Base-by-base conservation (phyloP, 1,284 basidiomycete genomes). In the Cerioporus squamosus region DNA sequence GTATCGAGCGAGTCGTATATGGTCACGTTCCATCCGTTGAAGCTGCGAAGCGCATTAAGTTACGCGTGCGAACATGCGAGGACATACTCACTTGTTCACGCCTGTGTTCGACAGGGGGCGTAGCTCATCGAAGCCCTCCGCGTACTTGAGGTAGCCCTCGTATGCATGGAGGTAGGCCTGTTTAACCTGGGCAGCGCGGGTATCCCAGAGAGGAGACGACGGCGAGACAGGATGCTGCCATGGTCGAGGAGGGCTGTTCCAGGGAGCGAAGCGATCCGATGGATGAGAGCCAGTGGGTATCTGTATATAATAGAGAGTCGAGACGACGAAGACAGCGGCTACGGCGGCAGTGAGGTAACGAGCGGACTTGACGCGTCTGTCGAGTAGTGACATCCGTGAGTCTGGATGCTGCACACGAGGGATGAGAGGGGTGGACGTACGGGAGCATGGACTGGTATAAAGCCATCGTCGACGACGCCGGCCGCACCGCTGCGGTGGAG, bases 11-110 rank as follows among this genome's bases (percentile, higher is more conserved):
- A 85, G 68, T 94, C 93, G 60, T 93, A 82, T 51, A 88, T 82
- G 1, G 90, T 90, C 0, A 95, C 88, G 14, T 93, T 94, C 95
- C 95, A 97, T 8, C 91, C 87, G 68, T 90, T 90, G 70, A 90
- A 88, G 56, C 89, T 90, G 62, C 33, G 33, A 2, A 36, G 6
- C 8, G 33, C 33, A 10, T 36, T 10, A 36, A n/a, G 43, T 8
- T 15, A 53, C 8, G 29, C 8, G 47, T 58, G 44, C 57, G n/a
- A 5, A 18, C 14, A 29, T 18, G 8, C 12, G 29, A 26, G 17
- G 22, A 44, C 10, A 42, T 18, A 44, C 82, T 61, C 62, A 90
- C 88, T 82, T 83, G 71, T 88, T 76, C 17, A 75, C 68, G 17
- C 71, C 73, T 3, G 54, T 60, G 49, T 82, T 80, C 3, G 81